These are phyloP conservation scores for Pythium aphanidermatum DNA, from an alignment of 352 stramenopile species.

Conservation along the genomic window DNA sequence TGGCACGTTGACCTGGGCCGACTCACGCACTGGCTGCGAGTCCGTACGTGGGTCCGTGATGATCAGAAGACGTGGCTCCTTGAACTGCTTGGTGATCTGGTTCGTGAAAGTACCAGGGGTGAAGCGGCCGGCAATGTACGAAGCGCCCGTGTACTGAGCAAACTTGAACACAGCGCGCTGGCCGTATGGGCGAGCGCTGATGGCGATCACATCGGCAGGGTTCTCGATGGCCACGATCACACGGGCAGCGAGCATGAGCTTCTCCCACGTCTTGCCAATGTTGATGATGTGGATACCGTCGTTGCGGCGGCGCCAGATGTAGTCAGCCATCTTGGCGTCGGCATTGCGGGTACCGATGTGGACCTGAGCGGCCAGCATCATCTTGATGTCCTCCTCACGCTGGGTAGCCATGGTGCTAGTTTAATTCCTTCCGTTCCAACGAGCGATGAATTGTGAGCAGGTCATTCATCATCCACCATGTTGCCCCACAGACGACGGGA, in stretches of 20 bases:
- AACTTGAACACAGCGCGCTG: conserved; percentile 99
- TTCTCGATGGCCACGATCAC: conserved; percentile 99
- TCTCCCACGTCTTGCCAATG: conserved; percentile 99
- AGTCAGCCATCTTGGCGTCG: conserved; percentile 98
- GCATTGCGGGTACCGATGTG: conserved; percentile 99
- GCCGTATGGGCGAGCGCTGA: conserved; percentile 98
- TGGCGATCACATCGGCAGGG: conserved; percentile 98
- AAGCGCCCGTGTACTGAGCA: conserved; percentile 97
- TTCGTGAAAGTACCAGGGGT: conserved; percentile 99
- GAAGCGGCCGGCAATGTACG: conserved; percentile 98
- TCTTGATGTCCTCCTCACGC: conserved; percentile 99
- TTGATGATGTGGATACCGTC: conserved; percentile 99
- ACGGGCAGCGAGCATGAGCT: conserved; percentile 98
- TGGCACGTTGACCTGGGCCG: conserved; percentile 99
- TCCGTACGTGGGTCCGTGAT: conserved; percentile 99
- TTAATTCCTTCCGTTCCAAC: conserved; percentile 34
- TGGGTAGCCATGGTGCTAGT: conserved; percentile 77
- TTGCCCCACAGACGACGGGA: neutral
- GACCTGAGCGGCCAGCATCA: conserved; percentile 99
- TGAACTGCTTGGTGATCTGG: conserved; percentile 99
- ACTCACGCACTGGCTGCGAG: conserved; percentile 96
- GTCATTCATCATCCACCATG: neutral
- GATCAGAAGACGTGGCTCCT: conserved; percentile 98
- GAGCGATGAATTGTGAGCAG: conserved; percentile 50
- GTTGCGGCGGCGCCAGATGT: conserved; percentile 99